These are phyloP conservation scores for Diaporthe batatas DNA, from an alignment of 2,329 filamentous ascomycete species.

Conservation along the genomic window DNA sequence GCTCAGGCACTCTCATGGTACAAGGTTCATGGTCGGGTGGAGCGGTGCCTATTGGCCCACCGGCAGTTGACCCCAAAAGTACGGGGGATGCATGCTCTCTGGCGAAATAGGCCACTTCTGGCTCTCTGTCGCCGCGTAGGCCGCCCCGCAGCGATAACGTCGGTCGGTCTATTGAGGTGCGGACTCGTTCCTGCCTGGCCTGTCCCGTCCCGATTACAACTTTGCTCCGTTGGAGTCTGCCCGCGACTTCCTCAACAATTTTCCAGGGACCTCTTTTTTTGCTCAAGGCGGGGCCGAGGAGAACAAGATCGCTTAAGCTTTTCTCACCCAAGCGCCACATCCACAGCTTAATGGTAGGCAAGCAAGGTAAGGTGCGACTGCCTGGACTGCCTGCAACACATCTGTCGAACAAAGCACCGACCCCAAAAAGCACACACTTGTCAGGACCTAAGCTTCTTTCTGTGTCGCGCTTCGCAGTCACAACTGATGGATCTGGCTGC, in stretches of 20 bases:
- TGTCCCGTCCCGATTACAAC: no score
- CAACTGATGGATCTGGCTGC: constrained; percentile 1
- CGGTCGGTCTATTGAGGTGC: constrained; percentile 1
- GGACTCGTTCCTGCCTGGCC: background rate
- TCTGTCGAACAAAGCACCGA: background rate
- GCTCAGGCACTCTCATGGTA: background rate
- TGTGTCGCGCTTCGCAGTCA: background rate
- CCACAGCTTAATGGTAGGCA: constrained; percentile 1
- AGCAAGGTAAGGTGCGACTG: no score
- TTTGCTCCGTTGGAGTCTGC: no score
- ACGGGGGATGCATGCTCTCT: constrained; percentile 12
- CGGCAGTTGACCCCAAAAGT: constrained; percentile 29
- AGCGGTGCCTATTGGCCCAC: constrained; percentile 14
- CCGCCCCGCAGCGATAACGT: constrained; percentile 14
- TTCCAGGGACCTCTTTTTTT: background rate
- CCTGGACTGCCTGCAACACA: constrained; percentile 12
- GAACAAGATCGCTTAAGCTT: constrained; percentile 18
- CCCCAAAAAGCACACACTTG: background rate
- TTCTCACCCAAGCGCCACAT: constrained; percentile 17
- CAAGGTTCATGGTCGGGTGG: background rate
- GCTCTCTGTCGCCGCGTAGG: background rate
- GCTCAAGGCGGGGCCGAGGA: background rate
- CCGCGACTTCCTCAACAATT: constrained; percentile 12
- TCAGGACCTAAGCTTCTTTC: no score
- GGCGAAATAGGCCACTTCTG: no score